Base-by-base conservation (phyloP, 2,329 filamentous ascomycete genomes). In the Colletotrichum sp. region DNA sequence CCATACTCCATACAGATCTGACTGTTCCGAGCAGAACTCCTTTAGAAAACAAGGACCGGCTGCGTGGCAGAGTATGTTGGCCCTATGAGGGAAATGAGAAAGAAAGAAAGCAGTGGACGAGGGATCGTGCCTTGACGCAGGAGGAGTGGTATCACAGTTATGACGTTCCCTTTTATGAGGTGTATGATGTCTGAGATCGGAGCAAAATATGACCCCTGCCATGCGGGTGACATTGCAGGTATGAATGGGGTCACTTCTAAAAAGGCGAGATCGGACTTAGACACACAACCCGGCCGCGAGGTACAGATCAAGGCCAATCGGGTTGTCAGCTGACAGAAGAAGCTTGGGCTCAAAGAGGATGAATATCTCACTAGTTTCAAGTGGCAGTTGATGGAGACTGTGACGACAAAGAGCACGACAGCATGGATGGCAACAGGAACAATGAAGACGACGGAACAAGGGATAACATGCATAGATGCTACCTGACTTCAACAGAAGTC, bases 381-480 rank as follows among this genome's bases (percentile, higher is more conserved):
- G 88, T 96, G 93, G 89, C 94, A 99, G 87, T 89, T 99, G 67
- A 99, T 99, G 96, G 96, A 98, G 82, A 97, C 98, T 44, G 39
- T 18, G 18, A 49, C 18, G 18, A 49, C 5, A 9, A 49, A 1
- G 39, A 49, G 39, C 8, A 49, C 39, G 39, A 49, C 39, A n/a
- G 9, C 18, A 0, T 49, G 39, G 18, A 49, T 0, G 0, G 8
- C 39, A 49, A n/a, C 39, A n/a, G 18, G 9, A 0, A 21, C 18
- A 13, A 21, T 52, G 44, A 21, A 8, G 44, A 52, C 10, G n/a
- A 52, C n/a, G 44, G n/a, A 12, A 52, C n/a, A 52, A 52, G 39
- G 18, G 52, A 26, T 16, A 2, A 6, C 13, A 9, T 49, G 1
- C 9, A 49, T 49, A 44, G 39, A 2, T 44, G 5, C 18, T 44